Percentiles rank a stretch among this genome's conserved stretches.
These are phyloP conservation scores for Alternaria atra DNA, from an alignment of 2,329 filamentous ascomycete species.

Conservation along the genomic window DNA sequence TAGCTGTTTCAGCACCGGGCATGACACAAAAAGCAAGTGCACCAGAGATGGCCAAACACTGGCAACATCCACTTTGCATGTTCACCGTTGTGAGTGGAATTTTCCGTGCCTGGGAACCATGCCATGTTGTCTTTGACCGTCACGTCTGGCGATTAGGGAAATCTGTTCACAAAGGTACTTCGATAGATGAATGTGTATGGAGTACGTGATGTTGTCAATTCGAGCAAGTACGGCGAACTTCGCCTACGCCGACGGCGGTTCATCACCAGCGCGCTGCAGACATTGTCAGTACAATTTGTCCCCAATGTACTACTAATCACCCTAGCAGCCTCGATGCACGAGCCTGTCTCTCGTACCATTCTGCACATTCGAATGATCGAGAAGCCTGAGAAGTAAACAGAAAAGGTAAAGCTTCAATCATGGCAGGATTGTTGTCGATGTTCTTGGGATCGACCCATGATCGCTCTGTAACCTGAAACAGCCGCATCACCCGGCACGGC, in stretches of 20 bases:
- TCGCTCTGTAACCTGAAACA: neutral
- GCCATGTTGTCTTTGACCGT: neutral
- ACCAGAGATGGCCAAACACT: constrained; percentile 7
- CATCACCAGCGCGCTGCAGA: neutral
- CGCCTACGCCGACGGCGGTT: neutral
- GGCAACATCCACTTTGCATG: constrained; percentile 1
- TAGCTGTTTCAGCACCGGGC: constrained; percentile 12
- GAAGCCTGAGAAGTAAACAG: neutral
- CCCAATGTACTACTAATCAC: neutral
- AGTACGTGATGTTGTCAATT: neutral
- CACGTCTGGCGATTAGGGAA: neutral
- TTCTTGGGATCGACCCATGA: neutral
- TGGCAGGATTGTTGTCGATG: neutral
- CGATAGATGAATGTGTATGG: neutral
- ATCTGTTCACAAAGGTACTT: neutral
- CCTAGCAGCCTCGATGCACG: neutral
- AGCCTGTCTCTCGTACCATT: neutral
- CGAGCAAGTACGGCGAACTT: neutral
- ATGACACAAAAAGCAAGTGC: constrained; percentile 11
- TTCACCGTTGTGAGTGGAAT: constrained; percentile 6
- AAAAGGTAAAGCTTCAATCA: neutral
- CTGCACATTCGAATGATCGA: neutral
- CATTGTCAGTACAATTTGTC: neutral
- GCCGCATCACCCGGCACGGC: neutral
- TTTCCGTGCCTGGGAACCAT: neutral